A percentile compares a stretch with the other conserved stretches of the same genome.
These are phyloP conservation scores for Fusarium austroafricanum DNA, from an alignment of 2,329 filamentous ascomycete species.

Conservation along the genomic window DNA sequence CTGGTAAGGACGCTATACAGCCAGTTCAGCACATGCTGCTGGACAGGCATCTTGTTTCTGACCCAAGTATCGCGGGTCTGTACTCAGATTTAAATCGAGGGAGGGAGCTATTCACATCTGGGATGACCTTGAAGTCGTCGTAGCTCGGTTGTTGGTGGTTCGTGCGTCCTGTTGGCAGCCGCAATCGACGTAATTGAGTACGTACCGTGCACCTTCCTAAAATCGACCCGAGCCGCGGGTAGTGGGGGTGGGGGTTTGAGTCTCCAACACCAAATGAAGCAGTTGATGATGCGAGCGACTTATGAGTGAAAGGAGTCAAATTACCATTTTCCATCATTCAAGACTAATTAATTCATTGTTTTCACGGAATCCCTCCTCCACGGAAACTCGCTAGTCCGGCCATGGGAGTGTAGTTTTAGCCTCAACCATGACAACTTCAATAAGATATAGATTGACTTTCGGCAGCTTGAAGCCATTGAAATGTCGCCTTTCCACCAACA, in stretches of 20 bases:
- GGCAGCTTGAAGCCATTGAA: background rate
- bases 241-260: constrained; percentile 30
- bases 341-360: background rate
- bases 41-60: constrained; percentile 71
- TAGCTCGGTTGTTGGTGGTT: constrained; percentile 31
- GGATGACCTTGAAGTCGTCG: constrained; percentile 31
- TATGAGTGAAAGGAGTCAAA: background rate
- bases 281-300: background rate
- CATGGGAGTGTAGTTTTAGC: fast-evolving
- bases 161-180: constrained; percentile 27
- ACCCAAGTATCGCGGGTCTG: background rate
- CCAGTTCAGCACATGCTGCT: constrained; percentile 93
- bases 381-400: fast-evolving
- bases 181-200: constrained; percentile 39
- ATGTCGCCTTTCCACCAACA: background rate
- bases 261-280: background rate
- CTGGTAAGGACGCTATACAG: constrained; percentile 90
- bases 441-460: background rate
- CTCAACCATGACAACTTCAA: background rate
- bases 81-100: background rate
- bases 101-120: constrained; percentile 29
- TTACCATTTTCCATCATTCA: fast-evolving
- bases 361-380: background rate
- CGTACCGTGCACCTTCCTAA: constrained; percentile 38
- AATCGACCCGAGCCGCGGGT: constrained; percentile 29